Conservation (phyloP, 305 asterid genomes). For the Rubia peregrina region DNA sequence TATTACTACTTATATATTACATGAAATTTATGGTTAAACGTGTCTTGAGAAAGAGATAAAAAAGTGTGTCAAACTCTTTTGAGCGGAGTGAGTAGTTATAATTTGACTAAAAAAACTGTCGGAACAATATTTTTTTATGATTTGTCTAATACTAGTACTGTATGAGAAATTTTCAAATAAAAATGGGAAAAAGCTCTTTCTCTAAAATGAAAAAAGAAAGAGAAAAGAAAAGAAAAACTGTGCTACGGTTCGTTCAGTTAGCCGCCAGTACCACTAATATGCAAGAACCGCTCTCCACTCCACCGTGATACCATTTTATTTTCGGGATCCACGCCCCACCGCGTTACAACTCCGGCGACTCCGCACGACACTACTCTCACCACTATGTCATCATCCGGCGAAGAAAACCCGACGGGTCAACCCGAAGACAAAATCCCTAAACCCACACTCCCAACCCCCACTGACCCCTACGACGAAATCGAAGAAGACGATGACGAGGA, state of each 20-base stretch:
- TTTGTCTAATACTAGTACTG: too few relatives aligned
- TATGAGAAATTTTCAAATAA: too few relatives aligned
- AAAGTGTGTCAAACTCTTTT: too few relatives aligned
- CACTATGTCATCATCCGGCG: conserved; percentile 21
- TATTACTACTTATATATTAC: too few relatives aligned
- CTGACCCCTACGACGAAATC: conserved; percentile 18
- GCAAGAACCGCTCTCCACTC: not conserved
- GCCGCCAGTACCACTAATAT: not conserved
- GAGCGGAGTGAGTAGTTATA: too few relatives aligned
- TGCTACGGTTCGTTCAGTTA: not conserved
- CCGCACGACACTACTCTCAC: not conserved
- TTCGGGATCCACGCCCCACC: not conserved
- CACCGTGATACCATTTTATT: not conserved
- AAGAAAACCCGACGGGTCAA: conserved; percentile 11
- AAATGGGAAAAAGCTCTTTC: not conserved
- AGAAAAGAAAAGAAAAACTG: not conserved
- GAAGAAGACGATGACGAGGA: conserved; percentile 25
- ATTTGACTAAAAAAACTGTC: too few relatives aligned
- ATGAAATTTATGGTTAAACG: too few relatives aligned
- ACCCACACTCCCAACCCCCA: conserved; percentile 12
- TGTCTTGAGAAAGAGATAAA: too few relatives aligned
- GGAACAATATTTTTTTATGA: too few relatives aligned
- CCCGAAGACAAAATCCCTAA: conserved; percentile 15
- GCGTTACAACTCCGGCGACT: not conserved
- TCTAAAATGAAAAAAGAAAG: not conserved